These are phyloP conservation scores for Solanum chiquidenum DNA, from an alignment of 257 asterid genomes.

Conservation along the genomic window DNA sequence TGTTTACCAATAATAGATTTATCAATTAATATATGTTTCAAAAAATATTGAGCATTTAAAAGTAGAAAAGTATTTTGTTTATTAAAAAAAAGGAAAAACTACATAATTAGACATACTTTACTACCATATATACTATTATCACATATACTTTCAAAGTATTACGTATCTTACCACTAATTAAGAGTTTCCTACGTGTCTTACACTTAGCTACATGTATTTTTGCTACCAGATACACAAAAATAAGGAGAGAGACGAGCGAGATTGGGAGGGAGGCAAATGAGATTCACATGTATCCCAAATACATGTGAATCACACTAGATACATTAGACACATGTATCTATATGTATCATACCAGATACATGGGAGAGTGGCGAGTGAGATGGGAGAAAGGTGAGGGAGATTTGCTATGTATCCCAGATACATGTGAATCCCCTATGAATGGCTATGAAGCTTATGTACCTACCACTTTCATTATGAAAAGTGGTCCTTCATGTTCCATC, in stretches of 20 bases:
- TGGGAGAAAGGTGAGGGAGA: neutral
- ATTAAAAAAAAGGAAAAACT: neutral
- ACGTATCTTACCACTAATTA: neutral
- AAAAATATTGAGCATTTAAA: neutral
- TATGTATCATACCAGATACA: neutral
- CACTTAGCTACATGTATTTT: neutral
- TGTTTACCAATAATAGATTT: neutral
- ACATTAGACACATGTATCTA: neutral
- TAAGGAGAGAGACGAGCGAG: neutral
- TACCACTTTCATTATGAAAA: neutral
- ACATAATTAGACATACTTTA: neutral
- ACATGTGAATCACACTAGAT: neutral
- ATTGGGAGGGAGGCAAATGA: neutral
- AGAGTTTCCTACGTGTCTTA: neutral
- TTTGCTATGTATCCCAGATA: too few species aligned
- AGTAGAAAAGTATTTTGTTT: neutral
- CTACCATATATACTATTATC: neutral
- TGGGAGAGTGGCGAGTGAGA: neutral
- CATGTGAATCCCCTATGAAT: too few species aligned
- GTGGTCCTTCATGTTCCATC: neutral
- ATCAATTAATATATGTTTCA: too few species aligned
- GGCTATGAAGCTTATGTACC: neutral
- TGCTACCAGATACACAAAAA: too few species aligned
- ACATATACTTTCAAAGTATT: too few species aligned
- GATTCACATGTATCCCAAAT: neutral